Evolutionary conservation across 129 eudicot species (phyloP), one percentile per base, ranked within the genome.

Genomic region (Flaveria brownii): DNA sequence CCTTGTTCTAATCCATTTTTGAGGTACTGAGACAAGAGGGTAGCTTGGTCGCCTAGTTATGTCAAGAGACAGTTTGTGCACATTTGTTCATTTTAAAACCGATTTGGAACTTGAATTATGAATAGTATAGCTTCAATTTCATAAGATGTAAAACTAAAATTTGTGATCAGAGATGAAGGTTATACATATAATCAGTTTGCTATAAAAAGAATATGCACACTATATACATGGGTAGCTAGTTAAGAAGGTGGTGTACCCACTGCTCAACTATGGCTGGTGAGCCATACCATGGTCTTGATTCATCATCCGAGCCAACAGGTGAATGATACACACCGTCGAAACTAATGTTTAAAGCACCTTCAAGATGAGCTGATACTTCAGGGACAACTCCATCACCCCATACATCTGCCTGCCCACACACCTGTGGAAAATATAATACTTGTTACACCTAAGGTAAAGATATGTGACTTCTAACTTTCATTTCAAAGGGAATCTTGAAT

Each of bases 311-410:
- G 64, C 98, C 98, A 61, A 94, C 93, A 2, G 98, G 98, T 1
- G 98, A 94, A 81, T 94, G 98, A 77, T 89, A 94, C 1, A 94
- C 92, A 59, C 97, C 97, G 11, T 94, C 97, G 28, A 94, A 82
- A 69, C 85, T 89, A 39, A 94, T 62, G 74, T 94, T 94, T 4
- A 88, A 79, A 25, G 98, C 97, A 66, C 98, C 98, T 73, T 91
- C 93, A 5, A 94, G 83, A 78, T 94, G 97, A 28, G 98, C 97
- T 3, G 97, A 89, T 66, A 88, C 81, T 75, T 91, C 96, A 1
- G 98, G 98, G 47, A 94, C 98, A 43, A 94, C 96, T 2, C 97
- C 98, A 76, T 94, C 98, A 7, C 98, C 97, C 97, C 97, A 94
- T 39, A 91, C 97, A 42, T 91, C 97, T 70, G 97, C 97, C 82